These are phyloP conservation scores for Colletotrichum caudatum DNA, from an alignment of 2,329 filamentous ascomycete species.

Conservation along the genomic window DNA sequence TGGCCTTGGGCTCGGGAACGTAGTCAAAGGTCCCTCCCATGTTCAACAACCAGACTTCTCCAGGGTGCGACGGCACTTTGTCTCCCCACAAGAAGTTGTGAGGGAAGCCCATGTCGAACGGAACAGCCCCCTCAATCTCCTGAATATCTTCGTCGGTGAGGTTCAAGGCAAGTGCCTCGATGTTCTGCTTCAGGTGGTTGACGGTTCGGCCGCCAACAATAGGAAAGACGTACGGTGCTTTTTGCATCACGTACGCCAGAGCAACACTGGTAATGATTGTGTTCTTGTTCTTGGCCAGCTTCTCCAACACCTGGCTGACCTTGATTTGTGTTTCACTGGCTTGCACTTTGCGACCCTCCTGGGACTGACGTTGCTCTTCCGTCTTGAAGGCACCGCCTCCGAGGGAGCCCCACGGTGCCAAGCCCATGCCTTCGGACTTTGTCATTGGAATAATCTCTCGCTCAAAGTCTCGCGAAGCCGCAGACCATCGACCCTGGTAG, in stretches of 20 bases:
- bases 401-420: conserved; percentile 67
- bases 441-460: conserved; percentile 78
- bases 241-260: conserved; percentile 79
- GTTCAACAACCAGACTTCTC: conserved; percentile 58
- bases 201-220: conserved; percentile 78
- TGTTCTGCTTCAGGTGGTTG: conserved; percentile 77
- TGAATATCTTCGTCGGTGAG: conserved; percentile 72
- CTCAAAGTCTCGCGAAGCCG: conserved; percentile 74
- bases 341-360: conserved; percentile 53
- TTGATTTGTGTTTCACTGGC: conserved; percentile 66
- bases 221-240: conserved; percentile 79
- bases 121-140: conserved; percentile 71
- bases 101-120: conserved; percentile 77
- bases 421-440: conserved; percentile 69
- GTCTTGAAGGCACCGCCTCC: conserved; percentile 56
- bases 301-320: conserved; percentile 60
- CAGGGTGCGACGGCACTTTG: conserved; percentile 52
- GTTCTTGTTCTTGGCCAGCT: conserved; percentile 60
- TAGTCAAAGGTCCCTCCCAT: conserved; percentile 66
- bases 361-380: conserved; percentile 48
- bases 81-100: conserved; percentile 66
- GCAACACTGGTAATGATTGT: conserved; percentile 65
- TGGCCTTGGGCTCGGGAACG: conserved; percentile 58
- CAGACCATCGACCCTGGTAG: conserved; percentile 75
- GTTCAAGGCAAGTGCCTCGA: conserved; percentile 72